Evolutionary conservation across 2,329 filamentous ascomycete genomes (phyloP), one percentile per base, ranked within the genome.

Genomic region (Amauroascus verrucosus): DNA sequence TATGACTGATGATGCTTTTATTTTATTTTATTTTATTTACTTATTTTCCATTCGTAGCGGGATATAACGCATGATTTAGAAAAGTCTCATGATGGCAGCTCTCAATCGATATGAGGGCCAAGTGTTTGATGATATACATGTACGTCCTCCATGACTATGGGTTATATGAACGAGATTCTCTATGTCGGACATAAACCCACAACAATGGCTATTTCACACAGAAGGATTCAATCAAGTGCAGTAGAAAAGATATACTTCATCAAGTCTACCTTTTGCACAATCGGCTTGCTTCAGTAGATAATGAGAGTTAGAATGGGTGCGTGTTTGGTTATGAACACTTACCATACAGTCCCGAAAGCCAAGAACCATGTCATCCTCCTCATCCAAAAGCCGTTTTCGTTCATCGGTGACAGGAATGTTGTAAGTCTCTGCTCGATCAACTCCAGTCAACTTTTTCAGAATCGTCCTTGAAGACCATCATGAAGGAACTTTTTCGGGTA

Each of bases 381-480:
- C 43, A 8, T 28, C 43, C 22, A 46, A 46, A 46, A 30, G 28
- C 28, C 28, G 16, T 32, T 22, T 48, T 28, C 24, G 33, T 32
- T 46, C 28, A 30, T 46, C 43, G 4, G 46, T 48, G 16, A 48
- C 28, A 16, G 22, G 24, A 32, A 30, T n/a, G 9, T 48, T 48
- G 45, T 47, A 48, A 32, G 28, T 48, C 28, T 61, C 35, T 51
- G 59, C 56, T 49, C 61, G 57, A 55, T 64, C 59, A 46, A 64
- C 60, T 26, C 59, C 56, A 63, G 22, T 64, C 56, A 6, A 60
- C 43, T 38, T 57, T 52, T 30, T 51, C 48, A n/a, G 43, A 24
- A 6, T 55, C 46, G 3, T 56, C 57, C 41, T 53, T 55, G 3
- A 62, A 54, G 35, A 61, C 20, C 16, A 65, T 57, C 60, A 5